Conservation (phyloP, 2,329 filamentous ascomycete genomes). For the Neophaeococcomyces aloes region DNA sequence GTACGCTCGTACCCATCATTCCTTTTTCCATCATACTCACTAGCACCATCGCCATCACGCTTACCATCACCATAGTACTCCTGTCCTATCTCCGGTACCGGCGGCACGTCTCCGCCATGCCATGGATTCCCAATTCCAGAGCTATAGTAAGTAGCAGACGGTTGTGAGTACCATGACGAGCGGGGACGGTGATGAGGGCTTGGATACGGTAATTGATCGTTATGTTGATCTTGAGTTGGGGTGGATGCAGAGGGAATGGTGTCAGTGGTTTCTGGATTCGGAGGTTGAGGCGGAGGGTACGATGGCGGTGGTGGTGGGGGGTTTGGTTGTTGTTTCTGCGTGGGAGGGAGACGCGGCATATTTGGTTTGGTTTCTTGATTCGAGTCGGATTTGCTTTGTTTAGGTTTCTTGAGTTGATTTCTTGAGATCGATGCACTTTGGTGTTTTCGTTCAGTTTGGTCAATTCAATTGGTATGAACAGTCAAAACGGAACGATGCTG, state of each 20-base stretch:
- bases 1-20: neutral
- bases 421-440: no score
- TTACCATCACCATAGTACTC: neutral
- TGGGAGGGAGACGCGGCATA: no score
- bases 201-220: neutral
- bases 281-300: no score
- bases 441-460: no score
- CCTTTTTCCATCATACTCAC: neutral
- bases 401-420: no score
- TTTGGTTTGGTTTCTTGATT: no score
- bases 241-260: neutral
- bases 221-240: neutral
- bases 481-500: no score
- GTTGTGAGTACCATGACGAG: conserved; percentile 4
- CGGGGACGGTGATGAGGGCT: neutral
- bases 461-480: no score
- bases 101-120: neutral
- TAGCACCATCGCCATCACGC: neutral
- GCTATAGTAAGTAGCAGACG: neutral
- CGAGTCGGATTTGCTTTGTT: no score
- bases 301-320: no score
- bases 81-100: neutral
- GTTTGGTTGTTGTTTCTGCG: no score
- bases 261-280: no score
- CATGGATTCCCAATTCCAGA: neutral